Evolutionary conservation across 2,329 filamentous ascomycete genomes (phyloP), one percentile per base, ranked within the genome.

Genomic region (Diaporthe vaccinii): DNA sequence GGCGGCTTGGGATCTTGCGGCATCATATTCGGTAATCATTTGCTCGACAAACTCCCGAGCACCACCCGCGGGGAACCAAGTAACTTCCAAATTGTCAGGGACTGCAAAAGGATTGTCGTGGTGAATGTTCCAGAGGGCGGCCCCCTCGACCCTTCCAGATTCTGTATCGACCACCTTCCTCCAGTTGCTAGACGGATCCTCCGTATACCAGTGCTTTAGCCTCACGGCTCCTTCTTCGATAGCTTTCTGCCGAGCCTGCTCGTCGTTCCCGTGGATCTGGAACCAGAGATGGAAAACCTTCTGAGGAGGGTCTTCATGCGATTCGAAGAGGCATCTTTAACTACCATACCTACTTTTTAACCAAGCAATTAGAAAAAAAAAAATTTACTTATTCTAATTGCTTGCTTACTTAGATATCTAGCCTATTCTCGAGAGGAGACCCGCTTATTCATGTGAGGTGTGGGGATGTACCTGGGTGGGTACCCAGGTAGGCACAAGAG

Each of bases 1-100:
- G 7, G 72, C 72, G 15, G 41, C 49, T 25, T 49, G 28, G 15
- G 17, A 34, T 39, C 72, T 53, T 15, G 72, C 59, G 25, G 49
- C 28, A 20, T 34, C 51, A 20, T 68, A 77, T 9, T 72, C 75
- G 15, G 68, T 57, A 3, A 80, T 41, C 6, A 62, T 74, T 41
- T 79, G 51, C 74, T 80, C 80, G 10, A 74, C 79, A 34, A 79
- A 80, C 0, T 53, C 25, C 8, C 79, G 78, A 4, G 79, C 76
- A 1, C 78, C 73, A 15, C 77, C 80, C 49, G 82, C 78, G 0
- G 82, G 83, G 49, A 81, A 84, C 83, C 82, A 83, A 17, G 78
- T 79, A 7, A 80, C 80, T 22, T 80, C 75, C 65, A 74, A 14
- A 17, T 71, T n/a, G 1, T 76, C 44, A 2, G 73, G 71, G 0